A percentile compares a stretch with the other conserved stretches of the same genome.
phyloP scores from a whole-genome alignment of 352 stramenopile genomes.

The Chrysophaeum taylorii region DNA sequence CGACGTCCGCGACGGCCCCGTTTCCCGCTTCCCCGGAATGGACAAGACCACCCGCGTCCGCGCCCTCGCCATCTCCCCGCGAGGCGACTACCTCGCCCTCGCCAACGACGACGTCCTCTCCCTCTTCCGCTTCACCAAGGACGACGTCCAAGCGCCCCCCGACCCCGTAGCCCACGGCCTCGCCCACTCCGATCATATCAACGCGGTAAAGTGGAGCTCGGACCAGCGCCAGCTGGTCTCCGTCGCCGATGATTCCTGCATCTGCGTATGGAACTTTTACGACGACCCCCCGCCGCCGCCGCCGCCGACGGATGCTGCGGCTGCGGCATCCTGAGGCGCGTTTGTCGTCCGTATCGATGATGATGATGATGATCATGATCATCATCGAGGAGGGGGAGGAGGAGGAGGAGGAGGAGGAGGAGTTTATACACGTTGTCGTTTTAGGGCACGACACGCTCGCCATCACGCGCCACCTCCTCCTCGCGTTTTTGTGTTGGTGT shows the following conservation, averaged over 20 bases:
- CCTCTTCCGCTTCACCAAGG: conserved; percentile 16
- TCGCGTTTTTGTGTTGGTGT: too few species aligned
- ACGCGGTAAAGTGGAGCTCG: conserved; percentile 63
- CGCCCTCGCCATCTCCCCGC: conserved; percentile 36
- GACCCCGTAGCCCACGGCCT: conserved; percentile 42
- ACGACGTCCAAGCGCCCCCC: conserved; percentile 9
- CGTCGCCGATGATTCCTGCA: conserved; percentile 68
- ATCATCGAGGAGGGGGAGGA: too few species aligned
- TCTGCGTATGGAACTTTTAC: conserved; percentile 84
- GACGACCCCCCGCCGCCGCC: too few species aligned
- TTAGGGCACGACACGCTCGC: too few species aligned
- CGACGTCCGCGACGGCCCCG: conserved; percentile 55
- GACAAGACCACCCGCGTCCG: conserved; percentile 22
- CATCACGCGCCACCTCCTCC: too few species aligned
- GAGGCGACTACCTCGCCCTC: conserved; percentile 58
- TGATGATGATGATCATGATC: too few species aligned
- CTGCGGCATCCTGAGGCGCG: too few species aligned
- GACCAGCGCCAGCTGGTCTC: conserved; percentile 79
- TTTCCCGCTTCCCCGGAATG: too few species aligned
- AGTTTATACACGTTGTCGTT: too few species aligned
- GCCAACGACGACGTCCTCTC: conserved; percentile 58
- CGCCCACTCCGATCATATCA: conserved; percentile 60
- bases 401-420: too few species aligned
- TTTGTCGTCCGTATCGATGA: too few species aligned
- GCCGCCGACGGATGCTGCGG: too few species aligned